phyloP scores from a whole-genome alignment of 148 eudicot genomes.

The Oxyria digyna region DNA sequence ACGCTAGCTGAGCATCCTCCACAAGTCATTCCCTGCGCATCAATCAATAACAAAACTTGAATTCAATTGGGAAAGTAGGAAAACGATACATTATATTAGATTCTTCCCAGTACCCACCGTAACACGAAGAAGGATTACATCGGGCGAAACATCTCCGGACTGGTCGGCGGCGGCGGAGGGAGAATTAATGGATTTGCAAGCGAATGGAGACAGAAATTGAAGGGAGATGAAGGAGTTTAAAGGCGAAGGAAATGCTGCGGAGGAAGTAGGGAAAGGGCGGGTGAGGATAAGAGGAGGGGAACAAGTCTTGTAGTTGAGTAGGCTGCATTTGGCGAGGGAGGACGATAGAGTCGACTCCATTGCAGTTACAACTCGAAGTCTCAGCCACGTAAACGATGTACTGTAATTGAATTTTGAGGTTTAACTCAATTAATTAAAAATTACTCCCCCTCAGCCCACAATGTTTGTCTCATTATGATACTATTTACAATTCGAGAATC shows the following conservation, averaged over 20 bases:
- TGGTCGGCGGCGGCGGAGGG: constrained; percentile 31
- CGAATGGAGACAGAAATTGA: constrained; percentile 16
- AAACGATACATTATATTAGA: constrained; percentile 25
- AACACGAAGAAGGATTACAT: constrained; percentile 79
- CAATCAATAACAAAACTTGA: background rate
- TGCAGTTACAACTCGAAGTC: too few relatives aligned
- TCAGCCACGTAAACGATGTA: too few relatives aligned
- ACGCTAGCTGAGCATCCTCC: constrained; percentile 94
- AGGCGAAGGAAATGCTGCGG: constrained; percentile 20
- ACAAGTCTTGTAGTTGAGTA: constrained; percentile 26
- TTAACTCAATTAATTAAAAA: too few relatives aligned
- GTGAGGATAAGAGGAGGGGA: constrained; percentile 10
- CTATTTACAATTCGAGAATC: too few relatives aligned
- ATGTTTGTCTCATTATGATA: too few relatives aligned
- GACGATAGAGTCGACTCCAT: constrained; percentile 61
- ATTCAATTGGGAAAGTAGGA: background rate
- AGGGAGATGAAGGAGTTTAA: constrained; percentile 9
- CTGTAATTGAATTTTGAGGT: too few relatives aligned
- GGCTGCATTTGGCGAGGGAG: constrained; percentile 17
- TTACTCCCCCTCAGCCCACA: too few relatives aligned
- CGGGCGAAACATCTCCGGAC: constrained; percentile 39
- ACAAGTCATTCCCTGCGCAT: constrained; percentile 75
- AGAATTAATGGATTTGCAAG: constrained; percentile 31
- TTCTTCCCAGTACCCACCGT: constrained; percentile 12
- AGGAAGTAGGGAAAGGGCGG: constrained; percentile 15